Evolutionary conservation across 139 green algal species (phyloP).

Genomic region (Closterium sp.): DNA sequence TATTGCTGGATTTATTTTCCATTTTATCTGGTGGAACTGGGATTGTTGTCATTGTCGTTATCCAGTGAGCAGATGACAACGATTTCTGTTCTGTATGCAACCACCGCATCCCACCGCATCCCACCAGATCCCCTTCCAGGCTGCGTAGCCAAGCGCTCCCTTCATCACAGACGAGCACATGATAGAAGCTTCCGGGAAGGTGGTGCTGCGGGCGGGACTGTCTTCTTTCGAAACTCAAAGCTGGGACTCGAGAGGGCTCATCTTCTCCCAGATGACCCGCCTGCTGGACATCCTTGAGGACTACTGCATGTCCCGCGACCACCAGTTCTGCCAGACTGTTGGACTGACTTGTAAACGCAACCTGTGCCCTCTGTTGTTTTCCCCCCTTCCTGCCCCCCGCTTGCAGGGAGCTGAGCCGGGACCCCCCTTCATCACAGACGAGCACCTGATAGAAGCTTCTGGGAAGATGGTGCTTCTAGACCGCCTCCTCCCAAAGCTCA

Average conservation of each 20-base stretch:
- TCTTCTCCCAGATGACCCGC: slow-evolving; percentile 91
- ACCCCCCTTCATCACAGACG: slow-evolving; percentile 87
- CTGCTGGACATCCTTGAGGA: slow-evolving; percentile 93
- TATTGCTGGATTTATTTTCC: too few species aligned
- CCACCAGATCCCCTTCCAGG: slow-evolving; percentile 84
- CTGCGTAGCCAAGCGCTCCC: slow-evolving; percentile 81
- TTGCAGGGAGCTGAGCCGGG: slow-evolving; percentile 69
- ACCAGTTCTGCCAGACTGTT: too few species aligned
- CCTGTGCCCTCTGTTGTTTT: too few species aligned
- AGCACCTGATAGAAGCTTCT: slow-evolving; percentile 76
- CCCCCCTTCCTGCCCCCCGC: slow-evolving; percentile 57
- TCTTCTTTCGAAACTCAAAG: slow-evolving; percentile 73
- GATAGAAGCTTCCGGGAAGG: slow-evolving; percentile 69
- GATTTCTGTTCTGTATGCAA: slow-evolving; percentile 99
- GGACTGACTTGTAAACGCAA: too few species aligned
- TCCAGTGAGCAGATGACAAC: too few species aligned
- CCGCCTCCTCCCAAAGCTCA: slow-evolving; percentile 82
- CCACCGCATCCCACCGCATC: slow-evolving; percentile 63
- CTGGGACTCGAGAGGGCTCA: slow-evolving; percentile 74
- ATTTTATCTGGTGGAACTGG: too few species aligned
- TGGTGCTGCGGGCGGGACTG: slow-evolving; percentile 86
- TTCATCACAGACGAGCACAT: slow-evolving; percentile 87
- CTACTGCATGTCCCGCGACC: slow-evolving; percentile 74
- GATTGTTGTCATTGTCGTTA: too few species aligned
- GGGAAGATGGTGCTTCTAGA: slow-evolving; percentile 92